Conservation (phyloP, 192 early-diverging fungal species). For the Diversispora eburnea region DNA sequence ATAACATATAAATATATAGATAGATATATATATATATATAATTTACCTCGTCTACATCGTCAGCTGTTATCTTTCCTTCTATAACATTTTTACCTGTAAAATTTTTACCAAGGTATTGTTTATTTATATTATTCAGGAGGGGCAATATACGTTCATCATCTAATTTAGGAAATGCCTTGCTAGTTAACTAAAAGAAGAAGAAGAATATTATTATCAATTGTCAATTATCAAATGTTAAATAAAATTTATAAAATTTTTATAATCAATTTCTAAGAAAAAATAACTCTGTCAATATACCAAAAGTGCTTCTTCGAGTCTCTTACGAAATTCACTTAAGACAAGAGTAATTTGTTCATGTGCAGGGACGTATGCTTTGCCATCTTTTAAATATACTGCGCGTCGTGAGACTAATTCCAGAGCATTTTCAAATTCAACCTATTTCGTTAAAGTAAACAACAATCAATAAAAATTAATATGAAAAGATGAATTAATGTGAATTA, state of each 20-base stretch:
- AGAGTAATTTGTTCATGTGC: conserved; percentile 66
- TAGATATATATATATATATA: not conserved
- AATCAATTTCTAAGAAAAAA: not conserved
- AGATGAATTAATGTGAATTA: not conserved
- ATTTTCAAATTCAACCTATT: conserved; percentile 66
- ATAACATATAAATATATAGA: not conserved
- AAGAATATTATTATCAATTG: not conserved
- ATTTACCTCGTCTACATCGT: conserved; percentile 61
- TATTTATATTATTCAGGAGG: conserved; percentile 79
- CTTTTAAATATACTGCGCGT: conserved; percentile 57
- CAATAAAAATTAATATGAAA: not conserved
- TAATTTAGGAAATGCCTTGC: conserved; percentile 76
- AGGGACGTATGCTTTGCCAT: conserved; percentile 72
- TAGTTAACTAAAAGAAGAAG: conserved; percentile 50
- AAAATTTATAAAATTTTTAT: not conserved
- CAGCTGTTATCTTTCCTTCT: conserved; percentile 58
- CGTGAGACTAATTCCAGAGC: conserved; percentile 60
- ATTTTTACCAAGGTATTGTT: conserved; percentile 70
- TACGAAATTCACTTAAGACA: conserved; percentile 72
- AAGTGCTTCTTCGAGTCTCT: conserved; percentile 51
- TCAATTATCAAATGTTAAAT: too few relatives aligned
- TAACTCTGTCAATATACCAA: conserved; percentile 39
- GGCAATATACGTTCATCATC: conserved; percentile 89
- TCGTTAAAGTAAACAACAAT: conserved; percentile 7
- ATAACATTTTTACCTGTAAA: conserved; percentile 52